These are phyloP conservation scores for Bidens hawaiensis DNA, from an alignment of 140 eudicot genomes.

Conservation along the genomic window DNA sequence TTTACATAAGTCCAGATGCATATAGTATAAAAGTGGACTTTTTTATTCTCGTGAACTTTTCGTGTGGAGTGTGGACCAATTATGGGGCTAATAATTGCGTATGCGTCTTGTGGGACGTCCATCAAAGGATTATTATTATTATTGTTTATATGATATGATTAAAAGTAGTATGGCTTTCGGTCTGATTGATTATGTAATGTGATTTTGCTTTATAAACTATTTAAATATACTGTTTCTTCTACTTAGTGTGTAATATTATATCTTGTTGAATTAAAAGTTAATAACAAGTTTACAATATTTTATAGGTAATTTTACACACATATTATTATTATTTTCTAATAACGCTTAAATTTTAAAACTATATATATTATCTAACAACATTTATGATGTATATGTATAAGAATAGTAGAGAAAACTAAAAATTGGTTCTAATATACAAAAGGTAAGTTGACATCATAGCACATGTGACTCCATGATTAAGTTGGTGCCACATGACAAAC, in stretches of 20 bases:
- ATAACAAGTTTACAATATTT: neutral
- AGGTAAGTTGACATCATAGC: conserved; percentile 3
- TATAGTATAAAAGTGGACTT: conserved; percentile 1
- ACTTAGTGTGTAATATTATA: neutral
- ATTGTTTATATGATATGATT: neutral
- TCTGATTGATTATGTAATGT: conserved; percentile 11
- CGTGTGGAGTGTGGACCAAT: neutral
- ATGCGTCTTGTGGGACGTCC: neutral
- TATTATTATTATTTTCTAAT: neutral
- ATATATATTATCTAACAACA: neutral
- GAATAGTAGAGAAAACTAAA: neutral
- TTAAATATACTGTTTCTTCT: neutral
- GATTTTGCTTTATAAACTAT: neutral
- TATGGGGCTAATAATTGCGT: neutral
- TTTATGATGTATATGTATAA: neutral
- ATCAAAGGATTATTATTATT: no score
- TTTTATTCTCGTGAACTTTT: conserved; percentile 6
- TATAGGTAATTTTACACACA: neutral
- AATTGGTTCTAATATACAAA: neutral
- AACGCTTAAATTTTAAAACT: neutral
- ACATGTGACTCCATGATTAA: conserved; percentile 18
- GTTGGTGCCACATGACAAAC: conserved; percentile 26
- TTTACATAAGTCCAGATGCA: no score
- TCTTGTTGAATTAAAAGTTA: neutral
- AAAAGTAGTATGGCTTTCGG: conserved; percentile 21